Conservation (phyloP, 305 asterid genomes). For the Fraxinus velutina region DNA sequence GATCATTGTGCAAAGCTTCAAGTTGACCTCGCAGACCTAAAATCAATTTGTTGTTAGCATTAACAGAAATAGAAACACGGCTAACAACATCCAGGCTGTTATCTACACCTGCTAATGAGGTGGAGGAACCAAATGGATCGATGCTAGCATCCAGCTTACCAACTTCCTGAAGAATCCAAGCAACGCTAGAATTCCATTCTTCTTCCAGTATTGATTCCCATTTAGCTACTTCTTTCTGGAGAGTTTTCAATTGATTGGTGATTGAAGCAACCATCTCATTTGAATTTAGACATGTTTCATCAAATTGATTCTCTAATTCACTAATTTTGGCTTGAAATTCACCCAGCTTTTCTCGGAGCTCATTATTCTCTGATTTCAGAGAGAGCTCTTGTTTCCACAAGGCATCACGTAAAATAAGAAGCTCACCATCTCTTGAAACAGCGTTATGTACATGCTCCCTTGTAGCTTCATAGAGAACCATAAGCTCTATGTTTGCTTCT, state of each 20-base stretch:
- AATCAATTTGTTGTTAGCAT: constrained; percentile 54
- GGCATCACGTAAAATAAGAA: constrained; percentile 44
- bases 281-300: constrained; percentile 46
- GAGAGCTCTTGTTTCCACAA: constrained; percentile 49
- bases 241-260: constrained; percentile 51
- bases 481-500: constrained; percentile 61
- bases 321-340: constrained; percentile 40
- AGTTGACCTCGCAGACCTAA: constrained; percentile 55
- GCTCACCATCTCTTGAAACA: constrained; percentile 51
- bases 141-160: constrained; percentile 49
- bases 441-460: constrained; percentile 34
- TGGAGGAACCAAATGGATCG: constrained; percentile 30
- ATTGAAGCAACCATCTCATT: constrained; percentile 51
- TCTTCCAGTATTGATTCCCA: constrained; percentile 50
- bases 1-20: constrained; percentile 46
- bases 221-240: constrained; percentile 52
- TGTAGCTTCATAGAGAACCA: constrained; percentile 67
- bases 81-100: constrained; percentile 38
- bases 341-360: constrained; percentile 49
- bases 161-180: constrained; percentile 52
- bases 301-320: constrained; percentile 56
- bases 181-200: constrained; percentile 57
- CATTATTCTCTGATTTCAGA: constrained; percentile 55
- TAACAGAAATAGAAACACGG: constrained; percentile 54
- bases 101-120: constrained; percentile 31